Evolutionary conservation across 2,329 filamentous ascomycete species (phyloP).

Genomic region (Colletotrichum brevisporum): DNA sequence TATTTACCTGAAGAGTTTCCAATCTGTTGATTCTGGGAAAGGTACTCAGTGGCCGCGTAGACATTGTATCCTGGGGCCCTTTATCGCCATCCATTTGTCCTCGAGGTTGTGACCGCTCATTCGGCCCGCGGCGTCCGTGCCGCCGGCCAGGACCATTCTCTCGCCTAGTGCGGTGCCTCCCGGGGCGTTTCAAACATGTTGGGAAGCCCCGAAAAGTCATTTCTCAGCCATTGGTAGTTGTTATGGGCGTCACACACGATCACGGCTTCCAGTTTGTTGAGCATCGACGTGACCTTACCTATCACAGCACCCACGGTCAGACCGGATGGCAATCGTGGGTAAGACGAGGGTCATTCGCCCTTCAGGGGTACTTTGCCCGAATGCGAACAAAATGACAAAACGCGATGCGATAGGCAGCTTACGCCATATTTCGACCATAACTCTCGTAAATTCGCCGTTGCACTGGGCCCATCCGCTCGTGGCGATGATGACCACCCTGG

Average conservation of each 20-base stretch:
- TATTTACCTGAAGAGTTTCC: not conserved
- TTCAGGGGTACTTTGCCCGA: too few relatives aligned
- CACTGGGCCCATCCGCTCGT: not conserved
- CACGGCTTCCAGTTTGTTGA: not conserved
- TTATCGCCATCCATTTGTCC: not conserved
- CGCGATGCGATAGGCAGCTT: too few relatives aligned
- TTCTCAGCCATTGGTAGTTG: not conserved
- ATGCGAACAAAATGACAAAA: too few relatives aligned
- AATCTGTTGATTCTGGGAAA: too few relatives aligned
- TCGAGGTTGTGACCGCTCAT: not conserved
- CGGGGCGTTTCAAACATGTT: not conserved
- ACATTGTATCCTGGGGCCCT: not conserved
- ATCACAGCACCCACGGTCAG: not conserved
- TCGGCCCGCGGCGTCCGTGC: constrained; percentile 4
- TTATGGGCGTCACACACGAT: constrained; percentile 4
- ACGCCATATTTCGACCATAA: too few relatives aligned
- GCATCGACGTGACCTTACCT: constrained; percentile 1
- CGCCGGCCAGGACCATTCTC: not conserved
- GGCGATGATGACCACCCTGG: not conserved
- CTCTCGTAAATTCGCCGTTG: not conserved
- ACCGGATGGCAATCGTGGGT: not conserved
- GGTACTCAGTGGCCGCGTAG: not conserved
- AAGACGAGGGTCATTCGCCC: too few relatives aligned
- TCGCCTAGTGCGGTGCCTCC: not conserved
- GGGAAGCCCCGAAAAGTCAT: not conserved